phyloP scores from a whole-genome alignment of 179 eudicot genomes.

The Silene coronaria region DNA sequence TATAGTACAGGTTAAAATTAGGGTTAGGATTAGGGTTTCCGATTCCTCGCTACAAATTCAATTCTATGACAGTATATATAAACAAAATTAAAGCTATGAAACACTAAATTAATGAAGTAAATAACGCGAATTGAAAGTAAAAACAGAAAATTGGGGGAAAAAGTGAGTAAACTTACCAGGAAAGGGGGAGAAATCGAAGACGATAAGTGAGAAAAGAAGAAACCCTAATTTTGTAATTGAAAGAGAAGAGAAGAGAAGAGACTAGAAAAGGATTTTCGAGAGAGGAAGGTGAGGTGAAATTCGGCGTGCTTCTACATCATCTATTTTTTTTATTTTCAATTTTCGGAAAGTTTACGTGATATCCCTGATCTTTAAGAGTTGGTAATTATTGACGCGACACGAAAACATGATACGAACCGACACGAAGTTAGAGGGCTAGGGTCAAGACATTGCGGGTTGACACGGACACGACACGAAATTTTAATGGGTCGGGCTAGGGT shows the following conservation, averaged over 20 bases:
- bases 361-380: no score
- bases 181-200: slow-evolving; percentile 10
- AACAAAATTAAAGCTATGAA: background rate
- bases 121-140: background rate
- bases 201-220: background rate
- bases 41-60: background rate
- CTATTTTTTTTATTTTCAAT: no score
- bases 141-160: background rate
- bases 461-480: no score
- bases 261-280: slow-evolving; percentile 1
- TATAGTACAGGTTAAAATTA: background rate
- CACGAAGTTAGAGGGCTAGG: no score
- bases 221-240: slow-evolving; percentile 28
- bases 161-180: background rate
- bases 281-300: background rate
- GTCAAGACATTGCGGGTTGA: no score
- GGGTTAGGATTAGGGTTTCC: slow-evolving; percentile 18
- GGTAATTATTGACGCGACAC: no score
- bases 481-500: no score
- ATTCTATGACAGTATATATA: background rate
- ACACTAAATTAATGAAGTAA: background rate
- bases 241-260: background rate
- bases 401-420: no score
- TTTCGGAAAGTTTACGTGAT: no score
- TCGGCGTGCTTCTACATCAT: background rate